Percentiles rank a stretch among this genome's conserved stretches.
phyloP scores from a whole-genome alignment of 148 eudicot species.

The Salicornia ramosissima region DNA sequence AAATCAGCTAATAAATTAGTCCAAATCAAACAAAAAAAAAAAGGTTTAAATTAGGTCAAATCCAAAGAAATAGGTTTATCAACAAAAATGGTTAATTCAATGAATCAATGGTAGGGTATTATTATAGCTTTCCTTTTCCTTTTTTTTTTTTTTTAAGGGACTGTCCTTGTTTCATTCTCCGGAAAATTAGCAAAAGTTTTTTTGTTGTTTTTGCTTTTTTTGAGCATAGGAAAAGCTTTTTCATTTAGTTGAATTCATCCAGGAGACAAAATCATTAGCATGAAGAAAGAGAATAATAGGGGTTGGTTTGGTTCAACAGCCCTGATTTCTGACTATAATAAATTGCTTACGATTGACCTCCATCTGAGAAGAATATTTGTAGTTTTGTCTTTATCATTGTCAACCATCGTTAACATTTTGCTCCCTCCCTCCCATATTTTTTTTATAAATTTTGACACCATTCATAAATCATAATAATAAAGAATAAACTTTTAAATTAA shows the following conservation, averaged over 20 bases:
- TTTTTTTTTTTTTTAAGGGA: neutral
- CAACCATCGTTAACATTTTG: slow-evolving; percentile 12
- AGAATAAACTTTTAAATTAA: too few species aligned
- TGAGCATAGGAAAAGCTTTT: too few species aligned
- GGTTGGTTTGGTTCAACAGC: neutral
- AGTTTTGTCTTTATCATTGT: slow-evolving; percentile 18
- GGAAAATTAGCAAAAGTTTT: slow-evolving; percentile 2
- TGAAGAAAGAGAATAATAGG: slow-evolving; percentile 5
- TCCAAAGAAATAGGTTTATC: too few species aligned
- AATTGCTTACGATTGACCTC: neutral
- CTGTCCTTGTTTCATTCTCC: neutral
- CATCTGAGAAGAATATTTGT: slow-evolving; percentile 10
- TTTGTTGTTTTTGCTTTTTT: neutral
- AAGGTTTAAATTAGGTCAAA: too few species aligned
- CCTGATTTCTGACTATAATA: slow-evolving; percentile 6
- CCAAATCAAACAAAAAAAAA: too few species aligned
- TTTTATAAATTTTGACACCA: too few species aligned
- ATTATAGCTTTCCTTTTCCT: neutral
- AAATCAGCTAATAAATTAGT: too few species aligned
- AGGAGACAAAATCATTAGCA: slow-evolving; percentile 25
- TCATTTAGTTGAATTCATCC: too few species aligned
- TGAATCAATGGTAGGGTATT: too few species aligned
- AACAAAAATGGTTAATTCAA: too few species aligned
- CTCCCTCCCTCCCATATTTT: too few species aligned
- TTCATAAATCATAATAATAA: too few species aligned